Evolutionary conservation across 441 rosid genomes (phyloP).

Genomic region (Euphorbia schlechtendalii): DNA sequence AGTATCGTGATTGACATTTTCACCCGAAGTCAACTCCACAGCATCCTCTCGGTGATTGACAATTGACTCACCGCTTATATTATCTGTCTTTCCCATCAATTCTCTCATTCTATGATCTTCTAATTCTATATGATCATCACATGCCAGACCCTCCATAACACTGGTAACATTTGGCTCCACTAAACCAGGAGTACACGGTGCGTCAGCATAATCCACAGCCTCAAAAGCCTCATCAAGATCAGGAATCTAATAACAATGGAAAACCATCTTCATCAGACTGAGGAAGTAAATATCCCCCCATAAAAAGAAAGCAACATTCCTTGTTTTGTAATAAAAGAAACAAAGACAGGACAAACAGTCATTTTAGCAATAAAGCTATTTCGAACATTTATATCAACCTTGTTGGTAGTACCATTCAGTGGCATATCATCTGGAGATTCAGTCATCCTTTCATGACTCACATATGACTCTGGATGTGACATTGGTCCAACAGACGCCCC

Average conservation of each 20-base stretch:
- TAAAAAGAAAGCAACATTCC: slow-evolving; percentile 2
- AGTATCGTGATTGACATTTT: slow-evolving; percentile 25
- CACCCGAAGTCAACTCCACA: slow-evolving; percentile 26
- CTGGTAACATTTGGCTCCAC: slow-evolving; percentile 56
- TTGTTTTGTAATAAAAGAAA: slow-evolving; percentile 3
- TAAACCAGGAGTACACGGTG: slow-evolving; percentile 85
- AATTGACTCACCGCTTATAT: slow-evolving; percentile 30
- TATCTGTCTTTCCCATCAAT: slow-evolving; percentile 25
- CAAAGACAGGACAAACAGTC: not conserved
- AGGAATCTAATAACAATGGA: slow-evolving; percentile 43
- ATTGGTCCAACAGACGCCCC: slow-evolving; percentile 34
- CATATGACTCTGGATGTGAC: slow-evolving; percentile 24
- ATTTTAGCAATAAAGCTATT: slow-evolving; percentile 8
- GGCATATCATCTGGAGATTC: slow-evolving; percentile 36
- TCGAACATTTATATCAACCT: slow-evolving; percentile 39
- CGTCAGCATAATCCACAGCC: slow-evolving; percentile 62
- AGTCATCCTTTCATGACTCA: slow-evolving; percentile 26
- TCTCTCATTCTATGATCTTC: slow-evolving; percentile 43
- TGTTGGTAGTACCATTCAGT: slow-evolving; percentile 42
- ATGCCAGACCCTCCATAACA: slow-evolving; percentile 55
- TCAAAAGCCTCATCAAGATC: slow-evolving; percentile 41
- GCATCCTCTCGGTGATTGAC: slow-evolving; percentile 24
- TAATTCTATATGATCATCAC: slow-evolving; percentile 61
- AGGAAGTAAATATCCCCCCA: slow-evolving; percentile 1
- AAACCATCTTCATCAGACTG: slow-evolving; percentile 19